Evolutionary conservation across 345 rosid species (phyloP), one percentile per base, ranked within the genome.

Genomic region (Durio zibethinus): DNA sequence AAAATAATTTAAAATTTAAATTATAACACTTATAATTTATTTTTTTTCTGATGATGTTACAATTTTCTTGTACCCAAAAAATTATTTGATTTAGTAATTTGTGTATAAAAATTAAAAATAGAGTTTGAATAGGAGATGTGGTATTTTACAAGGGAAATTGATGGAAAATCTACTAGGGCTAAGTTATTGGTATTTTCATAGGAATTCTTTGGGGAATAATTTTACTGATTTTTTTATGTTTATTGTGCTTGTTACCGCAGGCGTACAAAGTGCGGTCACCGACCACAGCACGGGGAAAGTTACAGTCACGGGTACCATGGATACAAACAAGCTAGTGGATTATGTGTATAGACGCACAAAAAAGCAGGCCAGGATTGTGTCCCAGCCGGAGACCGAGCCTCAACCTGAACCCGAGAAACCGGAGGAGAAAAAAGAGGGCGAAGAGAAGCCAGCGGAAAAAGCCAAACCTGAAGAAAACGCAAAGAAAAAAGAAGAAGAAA

Each of bases 271-370:
- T 27, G 94, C 87, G 1, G 85, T 16, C 62, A 88, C 99, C 6
- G 98, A 96, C 75, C 78, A 90, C 43, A 83, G 86, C 40, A 82
- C 88, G 14, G 89, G 90, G 63, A 96, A 91, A 84, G 98, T 91
- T 33, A 89, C 82, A 4, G 98, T 96, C 31, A 92, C 94, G 0
- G 99, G 99, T 11, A 96, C 97, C 12, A 94, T 96, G 95, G 97
- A 91, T 53, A 90, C 89, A 7, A 84, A 87, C 81, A 90, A 88
- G 81, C 90, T 92, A 8, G 99, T 89, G 31, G 98, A 91, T 18
- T 96, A 96, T 67, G 89, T 94, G 42, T 92, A 94, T 60, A 82
- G 90, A 80, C 81, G 91, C 74, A 93, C 99, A 73, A 90, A 88
- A 78, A 96, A 93, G 80, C 93, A 91, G 42, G 99, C 98, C 61